phyloP scores from a whole-genome alignment of 2,329 filamentous ascomycete species.

The Ceratocystis cubensis region DNA sequence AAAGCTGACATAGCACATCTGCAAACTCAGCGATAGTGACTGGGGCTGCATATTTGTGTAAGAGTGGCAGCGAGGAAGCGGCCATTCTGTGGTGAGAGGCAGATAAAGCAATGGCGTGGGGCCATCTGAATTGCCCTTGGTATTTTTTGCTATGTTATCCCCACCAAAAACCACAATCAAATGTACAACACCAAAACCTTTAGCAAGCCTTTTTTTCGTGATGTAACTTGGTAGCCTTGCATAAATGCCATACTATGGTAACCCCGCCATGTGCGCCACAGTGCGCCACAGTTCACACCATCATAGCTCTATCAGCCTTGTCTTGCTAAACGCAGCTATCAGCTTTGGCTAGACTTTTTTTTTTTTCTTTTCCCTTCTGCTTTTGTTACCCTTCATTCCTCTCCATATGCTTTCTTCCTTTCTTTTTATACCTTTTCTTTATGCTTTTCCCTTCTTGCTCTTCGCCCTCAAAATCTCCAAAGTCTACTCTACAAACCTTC shows the following conservation, averaged over 20 bases:
- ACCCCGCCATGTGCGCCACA: no score
- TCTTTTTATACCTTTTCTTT: neutral
- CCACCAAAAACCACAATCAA: no score
- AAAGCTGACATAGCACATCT: constrained; percentile 7
- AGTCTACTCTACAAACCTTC: no score
- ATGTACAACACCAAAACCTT: no score
- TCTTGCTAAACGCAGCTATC: neutral
- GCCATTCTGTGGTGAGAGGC: constrained; percentile 3
- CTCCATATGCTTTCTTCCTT: neutral
- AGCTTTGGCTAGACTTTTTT: neutral
- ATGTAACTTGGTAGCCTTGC: no score
- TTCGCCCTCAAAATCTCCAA: neutral
- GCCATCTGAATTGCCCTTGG: neutral
- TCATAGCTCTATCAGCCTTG: constrained; percentile 1
- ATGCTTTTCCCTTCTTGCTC: neutral
- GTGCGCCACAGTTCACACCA: neutral
- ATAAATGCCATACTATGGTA: neutral
- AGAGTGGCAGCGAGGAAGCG: neutral
- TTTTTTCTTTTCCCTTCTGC: neutral
- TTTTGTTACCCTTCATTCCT: neutral
- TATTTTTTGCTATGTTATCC: neutral
- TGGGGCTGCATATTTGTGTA: neutral
- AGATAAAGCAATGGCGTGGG: neutral
- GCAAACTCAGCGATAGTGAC: constrained; percentile 6
- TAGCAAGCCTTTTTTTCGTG: no score